A percentile compares a stretch with the other conserved stretches of the same genome.
Conservation (phyloP, 2,329 filamentous ascomycete species). For the Cercospora sojina region DNA sequence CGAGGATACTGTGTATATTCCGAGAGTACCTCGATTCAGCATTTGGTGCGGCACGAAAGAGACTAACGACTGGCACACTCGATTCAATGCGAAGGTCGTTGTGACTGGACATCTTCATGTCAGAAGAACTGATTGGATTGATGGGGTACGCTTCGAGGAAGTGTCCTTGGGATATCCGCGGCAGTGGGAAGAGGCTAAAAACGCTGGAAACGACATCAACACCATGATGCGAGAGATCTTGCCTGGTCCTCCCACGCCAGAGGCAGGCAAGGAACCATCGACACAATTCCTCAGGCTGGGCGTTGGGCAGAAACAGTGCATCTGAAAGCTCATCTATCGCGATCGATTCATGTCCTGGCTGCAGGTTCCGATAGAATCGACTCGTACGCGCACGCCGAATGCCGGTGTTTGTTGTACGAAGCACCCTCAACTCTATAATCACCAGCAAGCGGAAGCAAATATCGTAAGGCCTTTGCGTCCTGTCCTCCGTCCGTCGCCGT, state of each 20-base stretch:
- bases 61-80: slow-evolving; percentile 49
- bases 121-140: slow-evolving; percentile 49
- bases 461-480: neutral
- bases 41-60: slow-evolving; percentile 51
- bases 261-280: slow-evolving; percentile 30
- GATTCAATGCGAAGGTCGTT: slow-evolving; percentile 49
- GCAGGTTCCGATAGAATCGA: neutral
- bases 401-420: neutral
- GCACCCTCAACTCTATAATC: neutral
- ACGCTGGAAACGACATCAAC: slow-evolving; percentile 47
- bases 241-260: slow-evolving; percentile 42
- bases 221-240: slow-evolving; percentile 48
- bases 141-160: slow-evolving; percentile 50
- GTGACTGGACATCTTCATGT: slow-evolving; percentile 51
- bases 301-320: slow-evolving; percentile 11
- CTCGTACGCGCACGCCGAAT: neutral
- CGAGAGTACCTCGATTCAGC: slow-evolving; percentile 45
- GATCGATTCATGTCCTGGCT: neutral
- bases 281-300: slow-evolving; percentile 30
- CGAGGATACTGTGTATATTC: slow-evolving; percentile 47
- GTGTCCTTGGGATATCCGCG: slow-evolving; percentile 49
- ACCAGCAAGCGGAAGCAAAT: neutral
- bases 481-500: neutral
- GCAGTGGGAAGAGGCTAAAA: slow-evolving; percentile 48
- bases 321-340: neutral